Conservation (phyloP, 164 flowering plant species). For the Stephania yunnanensis region DNA sequence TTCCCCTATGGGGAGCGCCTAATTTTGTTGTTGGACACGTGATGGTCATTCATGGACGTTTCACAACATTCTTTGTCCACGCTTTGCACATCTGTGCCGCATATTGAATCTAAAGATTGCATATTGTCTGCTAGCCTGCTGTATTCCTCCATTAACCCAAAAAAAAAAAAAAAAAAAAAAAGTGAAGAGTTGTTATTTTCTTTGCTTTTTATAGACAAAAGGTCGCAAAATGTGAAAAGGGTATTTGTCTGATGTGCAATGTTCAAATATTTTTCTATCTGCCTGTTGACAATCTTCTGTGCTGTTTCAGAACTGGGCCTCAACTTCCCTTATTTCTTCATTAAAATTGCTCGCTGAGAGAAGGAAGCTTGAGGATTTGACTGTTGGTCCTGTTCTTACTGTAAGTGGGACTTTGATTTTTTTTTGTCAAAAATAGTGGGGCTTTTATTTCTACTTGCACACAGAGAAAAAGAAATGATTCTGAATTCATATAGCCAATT, state of each 20-base stretch:
- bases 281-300: neutral
- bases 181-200: neutral
- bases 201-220: neutral
- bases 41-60: too few relatives aligned
- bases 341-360: conserved; percentile 75
- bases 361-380: conserved; percentile 83
- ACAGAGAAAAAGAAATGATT: neutral
- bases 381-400: conserved; percentile 92
- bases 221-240: neutral
- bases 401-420: conserved; percentile 38
- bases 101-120: too few relatives aligned
- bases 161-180: too few relatives aligned
- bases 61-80: too few relatives aligned
- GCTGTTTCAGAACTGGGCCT: conserved; percentile 68
- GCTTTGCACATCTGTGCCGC: too few relatives aligned
- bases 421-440: conserved; percentile 19
- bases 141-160: neutral
- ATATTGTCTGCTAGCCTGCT: too few relatives aligned
- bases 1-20: neutral
- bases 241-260: neutral
- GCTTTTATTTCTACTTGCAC: neutral
- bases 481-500: neutral
- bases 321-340: conserved; percentile 56
- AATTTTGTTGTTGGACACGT: neutral
- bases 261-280: conserved; percentile 1